Conservation (phyloP, 176 grass and related monocot species). For the Carex littledalei region DNA sequence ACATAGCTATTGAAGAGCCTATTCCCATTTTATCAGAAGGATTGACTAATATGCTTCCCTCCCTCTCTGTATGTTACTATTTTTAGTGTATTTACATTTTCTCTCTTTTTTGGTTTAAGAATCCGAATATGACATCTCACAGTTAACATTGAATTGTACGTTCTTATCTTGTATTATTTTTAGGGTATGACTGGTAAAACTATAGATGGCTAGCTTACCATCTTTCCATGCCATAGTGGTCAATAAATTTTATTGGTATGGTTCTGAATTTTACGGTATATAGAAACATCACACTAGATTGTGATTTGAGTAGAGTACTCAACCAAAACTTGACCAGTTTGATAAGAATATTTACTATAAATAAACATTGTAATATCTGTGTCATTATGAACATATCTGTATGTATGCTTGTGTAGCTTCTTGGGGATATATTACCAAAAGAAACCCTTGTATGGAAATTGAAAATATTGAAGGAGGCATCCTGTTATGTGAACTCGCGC, state of each 20-base stretch:
- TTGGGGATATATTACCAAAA: slow-evolving; percentile 65
- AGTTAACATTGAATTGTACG: not conserved
- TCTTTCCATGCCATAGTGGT: not conserved
- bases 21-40: slow-evolving; percentile 19
- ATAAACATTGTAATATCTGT: not conserved
- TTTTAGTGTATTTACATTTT: not conserved
- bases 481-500: slow-evolving; percentile 70
- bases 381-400: not conserved
- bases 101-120: not conserved
- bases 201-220: not conserved
- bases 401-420: slow-evolving; percentile 34
- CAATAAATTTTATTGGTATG: not conserved
- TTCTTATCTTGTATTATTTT: not conserved
- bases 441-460: slow-evolving; percentile 67
- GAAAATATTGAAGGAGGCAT: slow-evolving; percentile 57
- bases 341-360: not conserved
- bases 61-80: slow-evolving; percentile 8
- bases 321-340: not conserved
- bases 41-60: slow-evolving; percentile 8
- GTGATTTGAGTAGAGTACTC: not conserved
- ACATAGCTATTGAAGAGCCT: not conserved
- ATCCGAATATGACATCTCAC: not conserved
- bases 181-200: not conserved
- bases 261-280: not conserved
- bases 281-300: not conserved